Evolutionary conservation across 352 stramenopile species (phyloP).

Genomic region (Pythium volutum): DNA sequence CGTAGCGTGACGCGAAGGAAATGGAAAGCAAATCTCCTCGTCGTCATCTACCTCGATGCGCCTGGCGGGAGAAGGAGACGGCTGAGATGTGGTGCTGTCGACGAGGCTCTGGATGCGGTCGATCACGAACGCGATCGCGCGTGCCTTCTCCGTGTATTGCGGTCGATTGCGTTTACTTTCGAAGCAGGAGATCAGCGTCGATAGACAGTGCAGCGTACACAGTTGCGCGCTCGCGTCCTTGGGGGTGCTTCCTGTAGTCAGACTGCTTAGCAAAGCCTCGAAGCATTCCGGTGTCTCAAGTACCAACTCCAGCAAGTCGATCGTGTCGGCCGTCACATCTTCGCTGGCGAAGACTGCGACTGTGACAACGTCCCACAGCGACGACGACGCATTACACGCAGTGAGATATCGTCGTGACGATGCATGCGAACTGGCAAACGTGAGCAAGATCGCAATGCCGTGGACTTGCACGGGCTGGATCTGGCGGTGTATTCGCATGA

Average conservation of each 20-base stretch:
- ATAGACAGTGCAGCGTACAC: constrained; percentile 4
- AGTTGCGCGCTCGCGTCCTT: constrained; percentile 8
- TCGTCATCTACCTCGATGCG: background rate
- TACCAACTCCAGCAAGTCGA: constrained; percentile 39
- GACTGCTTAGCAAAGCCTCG: constrained; percentile 4
- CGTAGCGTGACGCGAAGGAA: background rate
- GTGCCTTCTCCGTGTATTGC: constrained; percentile 1
- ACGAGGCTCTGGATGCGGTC: constrained; percentile 16
- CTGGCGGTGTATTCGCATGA: constrained; percentile 32
- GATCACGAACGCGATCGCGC: constrained; percentile 8
- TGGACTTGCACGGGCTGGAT: constrained; percentile 51
- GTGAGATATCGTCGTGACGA: constrained; percentile 29
- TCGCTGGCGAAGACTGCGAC: constrained; percentile 26
- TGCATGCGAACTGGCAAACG: constrained; percentile 26
- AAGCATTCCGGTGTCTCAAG: constrained; percentile 28
- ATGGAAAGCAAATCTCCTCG: background rate
- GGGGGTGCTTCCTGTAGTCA: background rate
- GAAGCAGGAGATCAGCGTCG: constrained; percentile 10
- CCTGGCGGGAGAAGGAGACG: background rate
- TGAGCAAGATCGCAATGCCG: constrained; percentile 52
- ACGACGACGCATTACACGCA: background rate
- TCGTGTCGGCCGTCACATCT: constrained; percentile 31
- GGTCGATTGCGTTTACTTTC: constrained; percentile 14
- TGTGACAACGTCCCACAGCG: constrained; percentile 34
- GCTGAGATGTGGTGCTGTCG: background rate